A percentile compares a stretch with the other conserved stretches of the same genome.
Evolutionary conservation across 2,329 filamentous ascomycete species (phyloP).

Genomic region (Trichophyton simii): DNA sequence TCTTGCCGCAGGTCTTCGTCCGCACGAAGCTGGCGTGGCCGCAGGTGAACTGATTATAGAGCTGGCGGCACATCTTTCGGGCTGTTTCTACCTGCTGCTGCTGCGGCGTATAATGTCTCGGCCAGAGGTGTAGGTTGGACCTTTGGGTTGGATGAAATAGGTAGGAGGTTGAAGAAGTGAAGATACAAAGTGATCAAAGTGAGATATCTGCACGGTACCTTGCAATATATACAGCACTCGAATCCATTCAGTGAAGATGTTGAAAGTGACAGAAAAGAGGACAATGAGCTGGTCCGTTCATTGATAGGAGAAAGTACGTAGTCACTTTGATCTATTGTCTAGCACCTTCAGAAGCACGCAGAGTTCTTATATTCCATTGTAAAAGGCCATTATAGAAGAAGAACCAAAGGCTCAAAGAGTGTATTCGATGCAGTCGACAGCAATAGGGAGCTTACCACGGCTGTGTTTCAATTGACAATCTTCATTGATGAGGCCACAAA

Average conservation of each 20-base stretch:
- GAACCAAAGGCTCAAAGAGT: background rate
- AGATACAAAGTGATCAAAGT: too few relatives aligned
- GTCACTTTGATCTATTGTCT: background rate
- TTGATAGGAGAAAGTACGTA: background rate
- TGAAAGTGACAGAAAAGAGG: background rate
- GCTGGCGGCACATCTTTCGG: slow-evolving; percentile 10
- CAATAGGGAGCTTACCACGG: background rate
- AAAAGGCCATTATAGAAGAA: background rate
- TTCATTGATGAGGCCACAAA: slow-evolving; percentile 1
- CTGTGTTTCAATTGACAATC: background rate
- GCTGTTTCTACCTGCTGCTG: too few relatives aligned
- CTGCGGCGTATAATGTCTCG: background rate
- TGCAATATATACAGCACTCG: background rate
- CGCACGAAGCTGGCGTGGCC: slow-evolving; percentile 11
- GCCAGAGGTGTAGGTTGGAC: background rate
- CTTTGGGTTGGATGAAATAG: too few relatives aligned
- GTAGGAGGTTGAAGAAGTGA: too few relatives aligned
- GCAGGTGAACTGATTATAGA: slow-evolving; percentile 12
- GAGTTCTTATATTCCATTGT: background rate
- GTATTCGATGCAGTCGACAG: background rate
- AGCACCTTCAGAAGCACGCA: background rate
- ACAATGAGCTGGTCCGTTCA: background rate
- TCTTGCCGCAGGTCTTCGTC: slow-evolving; percentile 13
- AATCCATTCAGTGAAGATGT: background rate
- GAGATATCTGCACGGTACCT: background rate